Percentiles rank a stretch among this genome's conserved stretches.
phyloP scores from a whole-genome alignment of 257 asterid genomes.

The Solanum arcanum region DNA sequence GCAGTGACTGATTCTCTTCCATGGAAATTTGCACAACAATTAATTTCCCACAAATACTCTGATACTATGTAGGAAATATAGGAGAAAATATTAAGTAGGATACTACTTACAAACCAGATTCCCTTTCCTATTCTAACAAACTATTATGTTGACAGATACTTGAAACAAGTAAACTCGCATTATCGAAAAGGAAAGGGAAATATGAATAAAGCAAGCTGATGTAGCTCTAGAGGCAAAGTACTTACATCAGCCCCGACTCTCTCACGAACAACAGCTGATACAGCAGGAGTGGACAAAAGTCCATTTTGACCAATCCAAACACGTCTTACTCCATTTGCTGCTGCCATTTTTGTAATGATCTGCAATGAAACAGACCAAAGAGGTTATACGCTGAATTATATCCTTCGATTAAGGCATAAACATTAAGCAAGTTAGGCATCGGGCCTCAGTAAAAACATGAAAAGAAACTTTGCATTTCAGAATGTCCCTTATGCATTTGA shows the following conservation, averaged over 20 bases:
- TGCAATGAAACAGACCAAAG: slow-evolving; percentile 10
- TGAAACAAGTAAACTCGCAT: slow-evolving; percentile 1
- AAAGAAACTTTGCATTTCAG: neutral
- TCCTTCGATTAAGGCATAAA: neutral
- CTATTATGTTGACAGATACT: neutral
- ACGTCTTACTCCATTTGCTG: slow-evolving; percentile 93
- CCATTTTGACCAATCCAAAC: slow-evolving; percentile 97
- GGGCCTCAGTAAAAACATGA: neutral
- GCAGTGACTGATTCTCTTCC: neutral
- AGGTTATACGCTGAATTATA: neutral
- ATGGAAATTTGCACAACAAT: neutral
- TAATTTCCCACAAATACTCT: neutral
- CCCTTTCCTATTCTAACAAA: neutral
- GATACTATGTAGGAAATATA: neutral
- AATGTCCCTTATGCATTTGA: neutral
- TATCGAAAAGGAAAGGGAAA: slow-evolving; percentile 3
- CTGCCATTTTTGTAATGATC: slow-evolving; percentile 93
- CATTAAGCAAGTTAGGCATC: neutral
- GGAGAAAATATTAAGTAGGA: neutral
- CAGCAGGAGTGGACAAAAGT: slow-evolving; percentile 91
- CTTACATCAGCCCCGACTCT: slow-evolving; percentile 81
- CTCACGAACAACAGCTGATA: slow-evolving; percentile 82
- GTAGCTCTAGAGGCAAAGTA: neutral
- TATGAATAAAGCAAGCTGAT: neutral
- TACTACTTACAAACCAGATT: neutral